Evolutionary conservation across 2,329 filamentous ascomycete species (phyloP), one percentile per base, ranked within the genome.

Genomic region (Talaromyces albobiverticillius): DNA sequence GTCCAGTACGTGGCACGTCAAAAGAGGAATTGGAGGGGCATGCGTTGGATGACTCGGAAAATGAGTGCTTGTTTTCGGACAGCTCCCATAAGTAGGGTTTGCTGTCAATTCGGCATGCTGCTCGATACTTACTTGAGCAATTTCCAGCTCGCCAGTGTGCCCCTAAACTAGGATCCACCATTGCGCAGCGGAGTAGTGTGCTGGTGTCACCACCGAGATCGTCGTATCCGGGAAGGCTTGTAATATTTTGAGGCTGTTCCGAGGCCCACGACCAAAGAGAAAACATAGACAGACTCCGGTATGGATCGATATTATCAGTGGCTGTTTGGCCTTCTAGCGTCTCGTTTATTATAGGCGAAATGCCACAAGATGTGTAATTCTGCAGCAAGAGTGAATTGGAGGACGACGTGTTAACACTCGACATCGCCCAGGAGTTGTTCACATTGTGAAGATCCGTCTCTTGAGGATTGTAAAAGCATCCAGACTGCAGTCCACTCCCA

Each of bases 261-360:
- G 73, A 65, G 1, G 76, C 79, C 83, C 84, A 88, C 18, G 82
- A 79, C 83, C 85, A 87, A 9, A 82, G 72, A 0, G 79, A 72
- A 11, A 74, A 75, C 42, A 77, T 68, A 1, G 77, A 76, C 56
- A 80, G 77, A 46, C 75, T 73, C 55, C 75, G 71, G 63, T 86
- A 85, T 16, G 65, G 57, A 4, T 60, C 58, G 26, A 74, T 64
- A 54, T 79, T 70, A 42, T 67, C 60, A 55, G 79, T 74, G 8
- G 83, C 82, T 9, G 81, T 82, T 18, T 64, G 59, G 54, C 76
- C 74, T 41, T 76, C 72, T 2, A 86, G 70, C 1, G 82, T 82
- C 20, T 65, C 62, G 62, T 87, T 86, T 8, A 87, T 71, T 2
- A 81, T 67, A 0, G 83, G 78, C 1, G 82, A 83, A 38, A 87